Evolutionary conservation across 2,329 filamentous ascomycete genomes (phyloP), one percentile per base, ranked within the genome.

Genomic region (Scedosporium aurantiacum): DNA sequence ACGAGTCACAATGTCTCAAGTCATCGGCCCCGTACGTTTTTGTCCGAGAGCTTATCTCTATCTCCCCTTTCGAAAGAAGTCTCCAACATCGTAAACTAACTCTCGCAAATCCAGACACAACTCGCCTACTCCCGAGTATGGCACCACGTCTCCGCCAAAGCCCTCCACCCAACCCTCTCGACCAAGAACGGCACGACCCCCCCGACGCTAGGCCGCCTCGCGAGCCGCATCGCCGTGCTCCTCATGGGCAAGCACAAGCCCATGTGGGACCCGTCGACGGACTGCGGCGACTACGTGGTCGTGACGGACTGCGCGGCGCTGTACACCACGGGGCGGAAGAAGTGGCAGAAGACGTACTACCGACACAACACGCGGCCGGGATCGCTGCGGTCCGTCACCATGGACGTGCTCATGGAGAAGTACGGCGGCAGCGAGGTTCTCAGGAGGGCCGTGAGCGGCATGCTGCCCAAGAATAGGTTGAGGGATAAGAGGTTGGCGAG

Each of bases 161-260:
- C 79, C 67, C 87, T 75, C 73, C 84, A 87, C 70, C 75, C 79
- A n/a, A 79, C 75, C 16, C 82, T 87, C 68, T 85, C 77, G 68
- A 86, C 76, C 64, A 80, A 74, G 72, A 81, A 68, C 66, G 76
- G 79, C 67, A 73, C 85, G 25, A 85, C 85, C 21, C 81, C 85
- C 18, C 91, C 91, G 14, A 86, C 91, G n/a, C 87, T 97, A 47
- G 93, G 93, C 67, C 91, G 93, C 50, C 82, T 97, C 59, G 93
- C 93, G 64, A 91, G 88, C 60, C 86, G 88, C 65, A 96, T 97
- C 74, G 93, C 92, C 64, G 80, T 87, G 60, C 81, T 90, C 63
- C 85, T 97, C 60, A 97, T 97, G 92, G 94, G 94, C 77, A 99
- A 99, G 81, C 89, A 99, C 82, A 99, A 99, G 78, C 94, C 94